Conservation (phyloP, 352 stramenopile genomes). For the Albugo laibachii region DNA sequence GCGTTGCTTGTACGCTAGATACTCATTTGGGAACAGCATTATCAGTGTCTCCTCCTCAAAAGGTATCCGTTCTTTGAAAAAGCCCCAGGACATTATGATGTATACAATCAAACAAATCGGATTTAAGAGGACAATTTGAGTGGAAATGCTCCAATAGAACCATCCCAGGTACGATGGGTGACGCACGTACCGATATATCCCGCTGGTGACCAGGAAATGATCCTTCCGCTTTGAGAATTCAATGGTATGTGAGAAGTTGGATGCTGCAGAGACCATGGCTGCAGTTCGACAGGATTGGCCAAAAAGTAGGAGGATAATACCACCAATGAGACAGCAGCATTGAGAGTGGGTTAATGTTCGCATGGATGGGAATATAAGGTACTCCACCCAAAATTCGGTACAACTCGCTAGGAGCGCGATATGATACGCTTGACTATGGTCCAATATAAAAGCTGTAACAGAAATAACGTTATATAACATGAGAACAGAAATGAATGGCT, state of each 20-base stretch:
- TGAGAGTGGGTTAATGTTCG: no score
- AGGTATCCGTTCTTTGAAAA: conserved; percentile 89
- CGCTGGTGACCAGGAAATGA: conserved; percentile 86
- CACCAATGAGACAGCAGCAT: conserved; percentile 13
- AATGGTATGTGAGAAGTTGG: conserved; percentile 94
- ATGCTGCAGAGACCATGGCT: conserved; percentile 85
- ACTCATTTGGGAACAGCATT: conserved; percentile 83
- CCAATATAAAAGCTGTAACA: conserved; percentile 64
- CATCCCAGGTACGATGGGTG: conserved; percentile 94
- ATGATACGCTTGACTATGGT: conserved; percentile 83
- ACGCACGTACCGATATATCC: conserved; percentile 82
- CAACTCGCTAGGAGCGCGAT: conserved; percentile 58
- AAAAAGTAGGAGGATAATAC: conserved; percentile 49
- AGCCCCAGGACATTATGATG: conserved; percentile 79
- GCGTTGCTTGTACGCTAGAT: conserved; percentile 71
- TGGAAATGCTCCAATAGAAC: conserved; percentile 93
- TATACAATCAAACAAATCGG: conserved; percentile 74
- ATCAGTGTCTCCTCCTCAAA: conserved; percentile 87
- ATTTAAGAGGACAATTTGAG: conserved; percentile 88
- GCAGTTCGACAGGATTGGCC: conserved; percentile 78
- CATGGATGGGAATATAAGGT: conserved; percentile 33
- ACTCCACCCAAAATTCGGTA: conserved; percentile 84
- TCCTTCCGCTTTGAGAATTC: conserved; percentile 85
- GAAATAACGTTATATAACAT: background rate
- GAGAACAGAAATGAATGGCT: conserved; percentile 5